Percentiles rank a stretch among this genome's conserved stretches.
Conservation (phyloP, 352 stramenopile genomes). For the Albugo candida region DNA sequence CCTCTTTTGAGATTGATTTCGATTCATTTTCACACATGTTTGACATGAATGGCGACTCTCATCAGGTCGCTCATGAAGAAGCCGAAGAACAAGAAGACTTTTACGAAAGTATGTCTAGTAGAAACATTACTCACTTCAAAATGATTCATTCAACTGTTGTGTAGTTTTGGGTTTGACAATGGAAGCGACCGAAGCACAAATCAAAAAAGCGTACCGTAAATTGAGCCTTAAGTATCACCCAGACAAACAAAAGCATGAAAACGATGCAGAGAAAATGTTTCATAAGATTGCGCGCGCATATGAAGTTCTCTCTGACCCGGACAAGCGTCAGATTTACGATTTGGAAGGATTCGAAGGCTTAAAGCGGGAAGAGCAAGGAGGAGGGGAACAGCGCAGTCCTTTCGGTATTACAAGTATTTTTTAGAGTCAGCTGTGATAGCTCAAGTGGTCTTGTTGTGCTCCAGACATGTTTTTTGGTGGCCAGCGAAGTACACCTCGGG, state of each 20-base stretch:
- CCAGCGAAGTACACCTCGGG: constrained; percentile 36
- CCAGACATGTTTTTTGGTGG: constrained; percentile 52
- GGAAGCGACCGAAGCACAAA: constrained; percentile 74
- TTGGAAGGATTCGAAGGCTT: constrained; percentile 81
- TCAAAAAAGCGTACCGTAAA: constrained; percentile 91
- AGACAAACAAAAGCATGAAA: constrained; percentile 75
- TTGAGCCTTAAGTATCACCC: constrained; percentile 93
- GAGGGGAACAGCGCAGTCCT: constrained; percentile 22
- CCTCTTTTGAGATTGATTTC: too few species aligned
- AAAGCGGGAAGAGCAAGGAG: constrained; percentile 42
- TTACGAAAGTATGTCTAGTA: too few species aligned
- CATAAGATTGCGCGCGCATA: constrained; percentile 82
- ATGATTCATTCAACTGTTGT: too few species aligned
- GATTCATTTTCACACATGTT: too few species aligned
- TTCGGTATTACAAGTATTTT: constrained; percentile 14
- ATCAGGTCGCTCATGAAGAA: too few species aligned
- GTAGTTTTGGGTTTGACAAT: constrained; percentile 54
- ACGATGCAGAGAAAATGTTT: constrained; percentile 71
- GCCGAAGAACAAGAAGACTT: too few species aligned
- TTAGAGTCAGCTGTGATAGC: not conserved
- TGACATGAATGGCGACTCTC: too few species aligned
- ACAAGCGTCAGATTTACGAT: constrained; percentile 85
- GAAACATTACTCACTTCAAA: too few species aligned
- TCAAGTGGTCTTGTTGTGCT: not conserved
- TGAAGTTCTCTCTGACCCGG: constrained; percentile 77